phyloP scores from a whole-genome alignment of 108 stramenopile species.

The Heterococcus sp. region DNA sequence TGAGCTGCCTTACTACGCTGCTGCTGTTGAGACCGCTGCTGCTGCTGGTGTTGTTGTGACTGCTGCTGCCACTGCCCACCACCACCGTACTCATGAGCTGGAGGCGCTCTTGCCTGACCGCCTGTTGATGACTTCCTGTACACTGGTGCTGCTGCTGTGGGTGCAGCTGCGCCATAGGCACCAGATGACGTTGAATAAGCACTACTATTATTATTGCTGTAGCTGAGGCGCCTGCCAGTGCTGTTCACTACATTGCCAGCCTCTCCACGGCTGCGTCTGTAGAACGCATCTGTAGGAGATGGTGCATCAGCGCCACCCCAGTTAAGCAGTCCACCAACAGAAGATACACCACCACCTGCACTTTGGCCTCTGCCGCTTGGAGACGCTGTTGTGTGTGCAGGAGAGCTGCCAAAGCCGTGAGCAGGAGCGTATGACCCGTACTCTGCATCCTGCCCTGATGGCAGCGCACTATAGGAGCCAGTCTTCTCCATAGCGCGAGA shows the following conservation, averaged over 20 bases:
- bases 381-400: too few relatives aligned
- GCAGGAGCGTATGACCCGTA: too few relatives aligned
- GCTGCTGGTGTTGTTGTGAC: conserved; percentile 1
- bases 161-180: not conserved
- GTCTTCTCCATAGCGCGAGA: too few relatives aligned
- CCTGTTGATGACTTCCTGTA: too few relatives aligned
- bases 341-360: not conserved
- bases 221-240: too few relatives aligned
- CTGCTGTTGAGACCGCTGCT: not conserved
- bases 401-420: too few relatives aligned
- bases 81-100: conserved; percentile 1
- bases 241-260: too few relatives aligned
- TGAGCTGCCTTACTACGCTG: conserved; percentile 6
- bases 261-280: conserved; percentile 29
- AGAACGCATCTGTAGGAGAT: conserved; percentile 5
- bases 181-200: too few relatives aligned
- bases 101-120: not conserved
- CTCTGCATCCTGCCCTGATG: too few relatives aligned
- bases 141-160: too few relatives aligned
- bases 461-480: too few relatives aligned
- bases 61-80: not conserved
- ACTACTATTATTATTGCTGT: too few relatives aligned
- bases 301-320: not conserved
- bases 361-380: not conserved
- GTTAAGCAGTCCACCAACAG: not conserved